Conservation (phyloP, 208 protist genomes). For the Zelonia costaricensis region DNA sequence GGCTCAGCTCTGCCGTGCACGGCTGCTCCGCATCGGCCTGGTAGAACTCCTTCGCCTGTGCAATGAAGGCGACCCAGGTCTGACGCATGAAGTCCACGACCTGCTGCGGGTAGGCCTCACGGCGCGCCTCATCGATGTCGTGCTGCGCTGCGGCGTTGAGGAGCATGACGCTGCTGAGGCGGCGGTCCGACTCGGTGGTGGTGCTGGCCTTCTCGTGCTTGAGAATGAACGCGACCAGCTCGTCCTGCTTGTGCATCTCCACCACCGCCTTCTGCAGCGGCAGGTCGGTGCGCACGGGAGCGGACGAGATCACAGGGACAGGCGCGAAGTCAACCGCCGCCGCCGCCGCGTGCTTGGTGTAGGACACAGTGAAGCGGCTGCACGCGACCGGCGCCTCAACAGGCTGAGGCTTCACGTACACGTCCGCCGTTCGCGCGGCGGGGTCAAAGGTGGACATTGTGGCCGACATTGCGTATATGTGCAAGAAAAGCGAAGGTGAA, state of each 20-base stretch:
- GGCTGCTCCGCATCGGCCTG: conserved; percentile 13
- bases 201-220: conserved; percentile 24
- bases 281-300: conserved; percentile 34
- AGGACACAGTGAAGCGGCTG: conserved; percentile 55
- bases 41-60: conserved; percentile 50
- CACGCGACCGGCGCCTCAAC: neutral
- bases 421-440: conserved; percentile 8
- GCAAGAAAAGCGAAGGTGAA: neutral
- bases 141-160: conserved; percentile 46
- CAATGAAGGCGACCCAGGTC: conserved; percentile 59
- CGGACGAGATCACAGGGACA: no score
- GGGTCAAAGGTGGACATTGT: neutral
- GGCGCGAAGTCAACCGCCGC: no score
- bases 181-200: conserved; percentile 33
- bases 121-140: conserved; percentile 23
- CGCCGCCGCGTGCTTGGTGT: conserved; percentile 36
- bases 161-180: conserved; percentile 46
- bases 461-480: conserved; percentile 2
- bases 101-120: conserved; percentile 23
- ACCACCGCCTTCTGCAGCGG: conserved; percentile 31
- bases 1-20: conserved; percentile 24
- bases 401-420: conserved; percentile 4
- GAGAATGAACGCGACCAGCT: conserved; percentile 49
- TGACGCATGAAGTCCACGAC: conserved; percentile 55
- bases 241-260: conserved; percentile 17